These are phyloP conservation scores for Ceratorhiza oryzae-sativae DNA, from an alignment of 1,284 basidiomycete species.

Conservation along the genomic window DNA sequence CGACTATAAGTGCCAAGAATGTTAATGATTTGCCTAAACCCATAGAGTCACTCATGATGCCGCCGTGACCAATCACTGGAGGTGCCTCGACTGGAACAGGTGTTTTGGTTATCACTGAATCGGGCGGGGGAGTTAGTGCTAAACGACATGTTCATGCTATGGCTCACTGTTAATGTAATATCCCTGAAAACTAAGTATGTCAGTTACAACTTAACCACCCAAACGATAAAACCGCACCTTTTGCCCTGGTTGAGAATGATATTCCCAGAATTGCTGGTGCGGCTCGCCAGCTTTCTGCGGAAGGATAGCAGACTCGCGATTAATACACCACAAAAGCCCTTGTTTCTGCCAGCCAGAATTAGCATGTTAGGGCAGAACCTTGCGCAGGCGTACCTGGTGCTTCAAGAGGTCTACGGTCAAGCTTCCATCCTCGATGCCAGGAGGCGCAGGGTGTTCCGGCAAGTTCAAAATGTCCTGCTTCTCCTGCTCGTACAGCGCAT, in stretches of 20 bases:
- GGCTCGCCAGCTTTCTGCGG: slow-evolving; percentile 70
- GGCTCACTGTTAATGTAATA: slow-evolving; percentile 78
- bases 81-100: slow-evolving; percentile 62
- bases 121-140: neutral
- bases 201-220: neutral
- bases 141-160: too few species aligned
- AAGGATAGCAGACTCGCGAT: slow-evolving; percentile 74
- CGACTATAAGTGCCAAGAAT: slow-evolving; percentile 76
- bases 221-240: slow-evolving; percentile 55
- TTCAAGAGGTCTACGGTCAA: slow-evolving; percentile 74
- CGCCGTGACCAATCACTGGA: slow-evolving; percentile 79
- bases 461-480: slow-evolving; percentile 71
- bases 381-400: slow-evolving; percentile 67
- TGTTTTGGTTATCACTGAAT: slow-evolving; percentile 75
- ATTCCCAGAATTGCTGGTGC: slow-evolving; percentile 88
- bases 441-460: slow-evolving; percentile 70
- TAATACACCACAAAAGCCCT: slow-evolving; percentile 80
- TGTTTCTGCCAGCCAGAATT: slow-evolving; percentile 60
- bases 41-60: slow-evolving; percentile 89
- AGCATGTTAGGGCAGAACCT: slow-evolving; percentile 3
- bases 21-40: slow-evolving; percentile 85
- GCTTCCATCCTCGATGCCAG: slow-evolving; percentile 67
- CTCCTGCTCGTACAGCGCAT: slow-evolving; percentile 61
- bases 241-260: slow-evolving; percentile 58
- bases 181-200: slow-evolving; percentile 50